A percentile compares a stretch with the other conserved stretches of the same genome.
These are phyloP conservation scores for Entelexis sorbosivorans DNA, from an alignment of 1,139 yeast genomes.

Conservation along the genomic window DNA sequence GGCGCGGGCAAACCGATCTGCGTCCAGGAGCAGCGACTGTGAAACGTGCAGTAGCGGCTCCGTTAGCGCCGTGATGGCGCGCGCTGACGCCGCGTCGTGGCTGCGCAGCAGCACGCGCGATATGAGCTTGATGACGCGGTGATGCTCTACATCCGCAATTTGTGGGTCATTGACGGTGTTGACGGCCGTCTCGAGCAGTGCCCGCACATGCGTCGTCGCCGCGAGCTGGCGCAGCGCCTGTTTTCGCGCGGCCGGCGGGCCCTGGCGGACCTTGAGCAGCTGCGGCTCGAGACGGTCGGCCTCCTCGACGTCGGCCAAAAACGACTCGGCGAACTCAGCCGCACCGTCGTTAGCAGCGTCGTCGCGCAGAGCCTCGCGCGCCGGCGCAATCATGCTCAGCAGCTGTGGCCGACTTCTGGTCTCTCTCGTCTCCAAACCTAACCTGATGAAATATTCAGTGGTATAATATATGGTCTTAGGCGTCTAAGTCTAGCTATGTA, in stretches of 20 bases:
- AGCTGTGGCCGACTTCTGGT: background rate
- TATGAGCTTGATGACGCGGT: conserved; percentile 6
- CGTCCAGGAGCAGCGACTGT: background rate
- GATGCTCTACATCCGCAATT: conserved; percentile 2
- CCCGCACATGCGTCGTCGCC: background rate
- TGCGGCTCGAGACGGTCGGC: background rate
- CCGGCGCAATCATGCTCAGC: background rate
- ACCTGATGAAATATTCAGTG: background rate
- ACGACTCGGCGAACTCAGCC: background rate
- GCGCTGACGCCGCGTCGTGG: background rate
- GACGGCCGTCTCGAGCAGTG: conserved; percentile 2
- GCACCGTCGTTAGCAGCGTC: background rate
- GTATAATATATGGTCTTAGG: background rate
- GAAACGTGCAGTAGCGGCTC: background rate
- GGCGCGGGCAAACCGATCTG: background rate
- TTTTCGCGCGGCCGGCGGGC: conserved; percentile 12
- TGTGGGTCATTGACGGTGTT: conserved; percentile 1
- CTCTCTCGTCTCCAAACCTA: conserved; percentile 1
- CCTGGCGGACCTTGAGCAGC: conserved; percentile 8
- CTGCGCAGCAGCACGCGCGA: conserved; percentile 4
- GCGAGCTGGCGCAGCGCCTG: conserved; percentile 9
- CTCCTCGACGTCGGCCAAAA: background rate
- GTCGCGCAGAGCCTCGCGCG: background rate
- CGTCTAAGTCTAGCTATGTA: background rate
- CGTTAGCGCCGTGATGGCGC: conserved; percentile 1